Conservation (phyloP, 805 yeast genomes). For the Starmerella geochares region DNA sequence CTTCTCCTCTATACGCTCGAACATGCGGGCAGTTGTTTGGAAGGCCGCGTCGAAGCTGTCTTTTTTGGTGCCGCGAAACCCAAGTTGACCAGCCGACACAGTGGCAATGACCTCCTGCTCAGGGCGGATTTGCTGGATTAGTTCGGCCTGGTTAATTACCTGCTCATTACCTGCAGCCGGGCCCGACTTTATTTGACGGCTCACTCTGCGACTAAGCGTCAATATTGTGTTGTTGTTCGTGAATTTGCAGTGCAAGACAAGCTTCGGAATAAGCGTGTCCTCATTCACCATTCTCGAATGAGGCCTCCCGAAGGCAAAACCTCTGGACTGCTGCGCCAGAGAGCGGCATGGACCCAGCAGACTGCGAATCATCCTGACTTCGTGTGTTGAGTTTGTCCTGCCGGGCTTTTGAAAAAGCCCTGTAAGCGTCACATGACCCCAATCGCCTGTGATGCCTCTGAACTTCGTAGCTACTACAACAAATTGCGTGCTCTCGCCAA, state of each 20-base stretch:
- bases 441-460: neutral
- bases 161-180: constrained; percentile 35
- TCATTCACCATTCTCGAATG: neutral
- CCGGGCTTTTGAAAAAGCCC: constrained; percentile 2
- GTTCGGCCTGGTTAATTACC: constrained; percentile 49
- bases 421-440: neutral
- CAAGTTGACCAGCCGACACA: constrained; percentile 73
- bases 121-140: constrained; percentile 64
- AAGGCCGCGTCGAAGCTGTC: constrained; percentile 89
- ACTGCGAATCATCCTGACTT: constrained; percentile 6
- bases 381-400: neutral
- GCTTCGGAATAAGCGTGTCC: constrained; percentile 27
- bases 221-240: constrained; percentile 74
- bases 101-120: constrained; percentile 65
- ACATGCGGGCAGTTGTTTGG: constrained; percentile 67
- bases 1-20: constrained; percentile 58
- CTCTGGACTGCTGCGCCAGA: neutral
- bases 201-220: constrained; percentile 47
- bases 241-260: constrained; percentile 67
- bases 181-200: constrained; percentile 33
- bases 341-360: neutral
- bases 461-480: no score
- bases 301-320: neutral
- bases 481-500: no score
- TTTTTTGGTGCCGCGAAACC: constrained; percentile 81